Evolutionary conservation across 78 protist genomes (phyloP), one percentile per base, ranked within the genome.

Genomic region (Dictyostelium brefeldianum): DNA sequence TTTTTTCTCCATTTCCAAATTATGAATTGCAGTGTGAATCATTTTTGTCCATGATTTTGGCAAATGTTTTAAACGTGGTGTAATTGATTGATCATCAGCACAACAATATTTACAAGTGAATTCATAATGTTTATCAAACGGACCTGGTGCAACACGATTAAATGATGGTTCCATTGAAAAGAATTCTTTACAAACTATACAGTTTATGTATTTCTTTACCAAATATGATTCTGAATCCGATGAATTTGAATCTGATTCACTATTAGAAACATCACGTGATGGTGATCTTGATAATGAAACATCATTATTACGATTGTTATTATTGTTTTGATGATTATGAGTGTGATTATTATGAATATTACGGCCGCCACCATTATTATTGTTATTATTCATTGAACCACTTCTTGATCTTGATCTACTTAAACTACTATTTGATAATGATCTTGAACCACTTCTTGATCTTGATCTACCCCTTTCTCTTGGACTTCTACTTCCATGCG

Each of bases 31-130:
- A 17, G 93, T 87, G 31, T 87, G 93, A 48, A 87, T 54, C 20
- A 87, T 87, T 51, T 87, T 87, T 1, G 84, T 87, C 93, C 93
- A 87, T 29, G 93, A 77, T 51, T 87, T 87, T 29, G 93, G 85
- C 1, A n/a, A 51, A 77, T 87, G 93, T 77, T 78, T 87, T 22
- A 87, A 51, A 18, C 20, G 4, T 29, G 92, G 57, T 0, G 20
- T n/a, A 4, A 36, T 62, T 22, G 70, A 15, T 62, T 62, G 70
- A 62, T 62, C 70, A 11, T 48, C 65, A 10, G 31, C 64, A 77
- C 70, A 22, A 59, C 92, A 84, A 77, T 10, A 74, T 65, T 87
- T 87, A 51, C 93, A 87, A 47, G 11, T 43, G 29, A 25, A 87
- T 41, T 87, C 93, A 77, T 87, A 87, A 53, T 57, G 48, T n/a